Conservation (phyloP, 1,139 yeast species). For the Magnusiomyces tetraspermus region DNA sequence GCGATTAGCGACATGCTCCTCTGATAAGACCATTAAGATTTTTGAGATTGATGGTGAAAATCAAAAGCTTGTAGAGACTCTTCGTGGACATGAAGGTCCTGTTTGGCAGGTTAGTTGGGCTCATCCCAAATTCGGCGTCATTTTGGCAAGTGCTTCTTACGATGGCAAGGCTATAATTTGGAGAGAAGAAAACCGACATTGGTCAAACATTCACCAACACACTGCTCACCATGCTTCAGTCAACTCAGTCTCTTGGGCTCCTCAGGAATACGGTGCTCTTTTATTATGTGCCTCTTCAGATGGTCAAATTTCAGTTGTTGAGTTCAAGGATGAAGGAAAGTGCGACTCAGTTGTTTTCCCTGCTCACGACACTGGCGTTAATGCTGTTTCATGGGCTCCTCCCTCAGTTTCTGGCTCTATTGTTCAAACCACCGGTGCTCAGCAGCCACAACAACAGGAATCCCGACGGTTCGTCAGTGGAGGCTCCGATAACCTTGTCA, state of each 20-base stretch:
- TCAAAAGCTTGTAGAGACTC: conserved; percentile 61
- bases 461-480: conserved; percentile 75
- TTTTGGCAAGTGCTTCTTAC: conserved; percentile 87
- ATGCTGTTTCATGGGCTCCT: conserved; percentile 96
- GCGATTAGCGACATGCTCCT: conserved; percentile 87
- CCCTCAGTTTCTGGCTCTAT: conserved; percentile 35
- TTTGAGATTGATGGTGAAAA: conserved; percentile 84
- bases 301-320: conserved; percentile 84
- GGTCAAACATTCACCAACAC: conserved; percentile 86
- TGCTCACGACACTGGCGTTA: conserved; percentile 91
- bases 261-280: conserved; percentile 91
- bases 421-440: conserved; percentile 24
- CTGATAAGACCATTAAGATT: conserved; percentile 87
- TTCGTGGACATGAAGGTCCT: conserved; percentile 90
- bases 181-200: conserved; percentile 85
- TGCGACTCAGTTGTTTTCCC: conserved; percentile 54
- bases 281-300: conserved; percentile 87
- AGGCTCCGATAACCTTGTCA: conserved; percentile 90
- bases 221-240: conserved; percentile 88
- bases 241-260: conserved; percentile 94
- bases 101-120: conserved; percentile 99
- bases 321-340: conserved; percentile 84
- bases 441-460: conserved; percentile 31
- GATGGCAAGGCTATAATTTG: conserved; percentile 92
- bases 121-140: conserved; percentile 94